Percentiles rank a stretch among this genome's conserved stretches.
Conservation (phyloP, 176 grass and related monocot species). For the Eremochloa ophiuroides region DNA sequence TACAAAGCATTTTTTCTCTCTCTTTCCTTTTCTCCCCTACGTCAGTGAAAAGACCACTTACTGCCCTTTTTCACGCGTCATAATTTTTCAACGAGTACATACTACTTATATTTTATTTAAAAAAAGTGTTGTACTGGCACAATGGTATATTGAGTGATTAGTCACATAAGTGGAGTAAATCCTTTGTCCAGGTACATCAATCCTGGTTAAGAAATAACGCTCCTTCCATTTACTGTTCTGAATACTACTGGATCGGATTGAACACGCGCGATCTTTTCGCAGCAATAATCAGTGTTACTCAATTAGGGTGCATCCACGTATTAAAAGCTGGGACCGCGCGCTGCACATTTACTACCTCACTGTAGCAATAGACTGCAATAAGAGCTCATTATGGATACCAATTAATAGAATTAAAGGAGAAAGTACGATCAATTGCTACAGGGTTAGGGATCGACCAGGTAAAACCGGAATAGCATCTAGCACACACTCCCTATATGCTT, state of each 20-base stretch:
- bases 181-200: background rate
- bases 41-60: background rate
- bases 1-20: no score
- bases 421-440: conserved; percentile 31
- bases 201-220: background rate
- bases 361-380: background rate
- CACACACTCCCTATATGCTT: no score
- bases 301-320: conserved; percentile 10
- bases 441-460: background rate
- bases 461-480: no score
- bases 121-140: background rate
- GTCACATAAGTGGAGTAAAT: background rate
- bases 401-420: conserved; percentile 17
- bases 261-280: conserved; percentile 27
- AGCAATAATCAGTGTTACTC: background rate
- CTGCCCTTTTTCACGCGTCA: background rate
- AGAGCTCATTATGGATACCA: background rate
- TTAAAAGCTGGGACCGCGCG: conserved; percentile 18
- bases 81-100: background rate
- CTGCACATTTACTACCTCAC: conserved; percentile 5
- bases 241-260: background rate
- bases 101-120: background rate
- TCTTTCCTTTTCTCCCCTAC: background rate
- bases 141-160: background rate
- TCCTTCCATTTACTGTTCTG: conserved; percentile 3